phyloP scores from a whole-genome alignment of 768 basidiomycete genomes.

The Suillus variegatus region DNA sequence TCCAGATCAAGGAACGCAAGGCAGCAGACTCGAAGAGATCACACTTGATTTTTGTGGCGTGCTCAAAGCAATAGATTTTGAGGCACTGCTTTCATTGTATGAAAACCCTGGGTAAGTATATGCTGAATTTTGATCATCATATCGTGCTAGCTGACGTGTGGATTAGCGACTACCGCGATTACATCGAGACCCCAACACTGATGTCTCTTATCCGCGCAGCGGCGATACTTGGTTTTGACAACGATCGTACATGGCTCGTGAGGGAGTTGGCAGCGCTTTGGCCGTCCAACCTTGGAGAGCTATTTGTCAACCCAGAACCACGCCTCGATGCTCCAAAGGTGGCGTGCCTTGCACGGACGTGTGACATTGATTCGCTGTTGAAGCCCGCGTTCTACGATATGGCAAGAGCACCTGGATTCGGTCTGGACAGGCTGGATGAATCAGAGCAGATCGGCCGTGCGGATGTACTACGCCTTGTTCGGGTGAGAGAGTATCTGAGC shows the following conservation, averaged over 20 bases:
- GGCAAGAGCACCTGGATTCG: constrained; percentile 25
- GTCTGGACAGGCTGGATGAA: background rate
- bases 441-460: background rate
- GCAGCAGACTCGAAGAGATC: background rate
- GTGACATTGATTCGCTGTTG: constrained; percentile 27
- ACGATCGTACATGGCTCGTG: constrained; percentile 29
- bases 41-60: background rate
- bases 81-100: constrained; percentile 1
- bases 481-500: constrained; percentile 23
- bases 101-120: constrained; percentile 7
- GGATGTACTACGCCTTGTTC: constrained; percentile 12
- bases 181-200: constrained; percentile 30
- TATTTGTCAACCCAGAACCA: constrained; percentile 6
- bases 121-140: background rate
- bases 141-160: background rate
- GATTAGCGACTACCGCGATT: constrained; percentile 25
- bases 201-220: constrained; percentile 38
- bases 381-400: constrained; percentile 44
- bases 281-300: constrained; percentile 21
- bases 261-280: constrained; percentile 32
- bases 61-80: constrained; percentile 3
- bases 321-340: constrained; percentile 30
- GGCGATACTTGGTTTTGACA: constrained; percentile 32
- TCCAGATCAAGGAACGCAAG: background rate
- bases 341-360: constrained; percentile 32